Conservation (phyloP, 768 basidiomycete genomes). For the Astraeus odoratus region DNA sequence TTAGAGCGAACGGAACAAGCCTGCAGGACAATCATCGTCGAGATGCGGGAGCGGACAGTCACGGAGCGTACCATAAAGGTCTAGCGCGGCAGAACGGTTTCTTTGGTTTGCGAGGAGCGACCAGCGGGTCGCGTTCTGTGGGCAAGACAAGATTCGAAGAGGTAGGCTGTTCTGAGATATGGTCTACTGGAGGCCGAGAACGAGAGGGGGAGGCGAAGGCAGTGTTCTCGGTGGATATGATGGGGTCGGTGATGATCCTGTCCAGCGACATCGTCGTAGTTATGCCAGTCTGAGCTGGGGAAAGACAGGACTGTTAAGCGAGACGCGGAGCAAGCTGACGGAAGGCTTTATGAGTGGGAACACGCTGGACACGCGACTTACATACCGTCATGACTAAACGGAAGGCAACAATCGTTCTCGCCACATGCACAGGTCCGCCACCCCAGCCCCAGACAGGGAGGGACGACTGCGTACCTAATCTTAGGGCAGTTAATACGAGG, state of each 20-base stretch:
- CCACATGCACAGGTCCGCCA: no score
- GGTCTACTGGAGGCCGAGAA: conserved; percentile 15
- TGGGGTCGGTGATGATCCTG: conserved; percentile 27
- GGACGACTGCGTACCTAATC: no score
- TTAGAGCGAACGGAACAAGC: conserved; percentile 66
- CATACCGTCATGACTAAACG: conserved; percentile 6
- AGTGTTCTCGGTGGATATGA: conserved; percentile 28
- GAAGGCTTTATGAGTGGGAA: conserved; percentile 15
- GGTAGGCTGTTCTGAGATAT: conserved; percentile 6
- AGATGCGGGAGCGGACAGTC: not conserved
- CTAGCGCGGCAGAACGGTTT: conserved; percentile 47
- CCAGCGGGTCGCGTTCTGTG: conserved; percentile 28
- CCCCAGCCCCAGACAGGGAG: no score
- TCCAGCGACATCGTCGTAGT: conserved; percentile 18
- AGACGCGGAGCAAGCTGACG: conserved; percentile 4
- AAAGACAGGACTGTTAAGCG: conserved; percentile 7
- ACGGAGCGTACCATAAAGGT: conserved; percentile 36
- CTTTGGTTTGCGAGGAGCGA: conserved; percentile 21
- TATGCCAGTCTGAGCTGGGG: no score
- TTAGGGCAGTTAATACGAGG: no score
- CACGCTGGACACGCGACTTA: conserved; percentile 15
- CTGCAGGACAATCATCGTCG: conserved; percentile 28
- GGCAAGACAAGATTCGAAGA: conserved; percentile 9
- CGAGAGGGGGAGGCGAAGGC: conserved; percentile 17
- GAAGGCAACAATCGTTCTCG: no score